phyloP scores from a whole-genome alignment of 1,284 basidiomycete genomes.

The Moesziomyces sp. region DNA sequence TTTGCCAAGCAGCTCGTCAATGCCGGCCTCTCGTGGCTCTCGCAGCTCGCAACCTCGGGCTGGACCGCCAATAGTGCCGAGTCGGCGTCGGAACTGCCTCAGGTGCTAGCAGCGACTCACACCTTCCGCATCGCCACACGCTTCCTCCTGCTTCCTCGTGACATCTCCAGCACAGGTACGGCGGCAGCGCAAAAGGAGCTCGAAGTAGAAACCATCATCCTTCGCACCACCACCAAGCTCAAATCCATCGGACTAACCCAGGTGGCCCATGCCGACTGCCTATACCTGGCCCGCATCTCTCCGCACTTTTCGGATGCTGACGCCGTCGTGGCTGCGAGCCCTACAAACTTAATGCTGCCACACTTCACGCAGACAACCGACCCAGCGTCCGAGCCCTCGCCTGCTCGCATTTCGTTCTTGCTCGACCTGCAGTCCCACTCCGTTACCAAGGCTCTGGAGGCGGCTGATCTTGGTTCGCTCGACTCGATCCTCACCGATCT shows the following conservation, averaged over 20 bases:
- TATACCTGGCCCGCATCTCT: constrained; percentile 15
- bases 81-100: neutral
- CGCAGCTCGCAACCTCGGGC: constrained; percentile 17
- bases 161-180: constrained; percentile 1
- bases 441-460: constrained; percentile 13
- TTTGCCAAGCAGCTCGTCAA: constrained; percentile 57
- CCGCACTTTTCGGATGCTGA: neutral
- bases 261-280: constrained; percentile 18
- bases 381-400: constrained; percentile 1
- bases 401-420: constrained; percentile 21
- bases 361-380: constrained; percentile 1
- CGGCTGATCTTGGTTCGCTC: constrained; percentile 1
- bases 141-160: constrained; percentile 21
- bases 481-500: constrained; percentile 24
- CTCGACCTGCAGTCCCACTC: constrained; percentile 30
- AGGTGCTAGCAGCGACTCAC: constrained; percentile 25
- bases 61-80: constrained; percentile 20
- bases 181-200: constrained; percentile 37
- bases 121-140: constrained; percentile 34
- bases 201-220: constrained; percentile 40
- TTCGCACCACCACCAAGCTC: constrained; percentile 34
- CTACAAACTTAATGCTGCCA: constrained; percentile 14
- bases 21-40: constrained; percentile 23
- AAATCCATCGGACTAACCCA: constrained; percentile 15
- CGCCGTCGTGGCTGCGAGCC: neutral